Evolutionary conservation across 306 rosid genomes (phyloP), one percentile per base, ranked within the genome.

Genomic region (Carpinus fangiana): DNA sequence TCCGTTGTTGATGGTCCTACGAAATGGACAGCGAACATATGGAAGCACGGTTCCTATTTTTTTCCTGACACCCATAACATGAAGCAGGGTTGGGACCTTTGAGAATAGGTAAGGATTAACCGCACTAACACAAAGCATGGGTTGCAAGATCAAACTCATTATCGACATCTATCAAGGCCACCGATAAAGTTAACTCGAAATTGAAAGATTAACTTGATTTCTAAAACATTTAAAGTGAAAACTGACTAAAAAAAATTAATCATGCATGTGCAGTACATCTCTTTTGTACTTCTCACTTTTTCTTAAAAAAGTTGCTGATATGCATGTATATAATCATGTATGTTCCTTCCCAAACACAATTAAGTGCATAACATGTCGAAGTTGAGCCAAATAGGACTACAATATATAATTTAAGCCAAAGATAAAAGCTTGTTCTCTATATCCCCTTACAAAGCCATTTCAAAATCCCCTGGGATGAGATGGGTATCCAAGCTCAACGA

Each of bases 121-220:
- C 2, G 99, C 99, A 83, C 98, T 90, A 83, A 96, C 98, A 78
- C 99, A 96, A 12, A 96, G 97, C 99, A 96, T 93, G 82, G 99
- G 98, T 98, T 96, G 99, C 99, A 91, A 83, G 70, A 79, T 75
- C 83, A 86, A 78, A 70, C 71, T 83, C 75, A 78, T 83, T 38
- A 54, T 23, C 52, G 43, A 79, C 31, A 72, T 72, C 18, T 74
- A 34, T 73, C 56, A 50, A 36, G 45, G 43, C 46, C 66, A 54
- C 64, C 13, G 45, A 57, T 20, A 61, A 74, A 57, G 72, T 50
- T 23, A 47, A 20, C 7, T 72, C 4, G 76, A 76, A 36, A 71
- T 9, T 46, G 53, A 56, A 51, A 47, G 64, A 76, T 56, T 81
- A 20, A 69, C 3, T 64, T 31, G 70, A 67, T 8, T 67, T 67